A percentile compares a stretch with the other conserved stretches of the same genome.
These are phyloP conservation scores for Lachnellula arida DNA, from an alignment of 2,329 filamentous ascomycete species.

Conservation along the genomic window DNA sequence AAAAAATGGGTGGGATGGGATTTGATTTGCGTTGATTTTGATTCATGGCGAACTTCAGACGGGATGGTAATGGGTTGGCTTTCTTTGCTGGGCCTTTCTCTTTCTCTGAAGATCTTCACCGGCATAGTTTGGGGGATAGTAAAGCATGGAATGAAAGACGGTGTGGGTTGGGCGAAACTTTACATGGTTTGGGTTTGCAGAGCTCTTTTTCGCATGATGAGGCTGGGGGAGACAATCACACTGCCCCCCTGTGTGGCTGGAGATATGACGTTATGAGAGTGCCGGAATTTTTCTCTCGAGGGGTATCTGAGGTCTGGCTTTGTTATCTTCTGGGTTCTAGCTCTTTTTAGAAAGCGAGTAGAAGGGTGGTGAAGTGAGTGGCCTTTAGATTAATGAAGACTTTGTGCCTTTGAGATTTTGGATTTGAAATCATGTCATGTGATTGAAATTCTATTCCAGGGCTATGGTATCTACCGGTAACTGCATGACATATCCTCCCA, in stretches of 20 bases:
- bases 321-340: background rate
- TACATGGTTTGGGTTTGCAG: background rate
- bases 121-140: background rate
- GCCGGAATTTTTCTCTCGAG: background rate
- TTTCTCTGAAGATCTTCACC: slow-evolving; percentile 1
- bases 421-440: background rate
- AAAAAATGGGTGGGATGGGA: slow-evolving; percentile 24
- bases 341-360: background rate
- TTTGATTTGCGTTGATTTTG: slow-evolving; percentile 5
- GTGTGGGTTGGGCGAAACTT: background rate
- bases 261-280: background rate
- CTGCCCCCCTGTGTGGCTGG: background rate
- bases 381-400: background rate
- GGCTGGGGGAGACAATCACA: background rate
- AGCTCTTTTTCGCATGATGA: background rate
- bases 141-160: background rate
- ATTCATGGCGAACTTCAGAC: slow-evolving; percentile 3
- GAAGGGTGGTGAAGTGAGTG: background rate
- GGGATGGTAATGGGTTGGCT: background rate
- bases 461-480: background rate
- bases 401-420: background rate
- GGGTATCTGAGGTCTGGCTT: background rate
- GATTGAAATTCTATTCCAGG: background rate
- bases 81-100: background rate
- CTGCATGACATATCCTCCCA: no score